phyloP scores from a whole-genome alignment of 345 rosid genomes.

The Orychophragmus violaceus region DNA sequence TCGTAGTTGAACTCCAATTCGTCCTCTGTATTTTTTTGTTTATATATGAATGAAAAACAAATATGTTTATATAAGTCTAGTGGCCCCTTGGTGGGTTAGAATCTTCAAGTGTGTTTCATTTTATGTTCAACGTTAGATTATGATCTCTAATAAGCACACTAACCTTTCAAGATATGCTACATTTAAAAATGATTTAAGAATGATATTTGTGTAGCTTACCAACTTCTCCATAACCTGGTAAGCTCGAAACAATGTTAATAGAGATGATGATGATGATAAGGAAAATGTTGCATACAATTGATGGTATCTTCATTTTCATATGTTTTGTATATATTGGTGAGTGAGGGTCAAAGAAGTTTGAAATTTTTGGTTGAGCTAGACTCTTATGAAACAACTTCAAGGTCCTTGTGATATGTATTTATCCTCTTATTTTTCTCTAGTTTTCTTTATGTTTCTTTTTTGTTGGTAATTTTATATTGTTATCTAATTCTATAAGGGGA shows the following conservation, averaged over 20 bases:
- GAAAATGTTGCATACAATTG: not conserved
- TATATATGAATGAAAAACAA: not conserved
- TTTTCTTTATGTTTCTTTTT: constrained; percentile 10
- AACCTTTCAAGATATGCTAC: not conserved
- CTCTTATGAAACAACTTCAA: not conserved
- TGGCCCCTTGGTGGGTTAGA: not conserved
- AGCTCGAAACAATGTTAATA: constrained; percentile 4
- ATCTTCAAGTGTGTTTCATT: not conserved
- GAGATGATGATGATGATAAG: constrained; percentile 7
- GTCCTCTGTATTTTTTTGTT: constrained; percentile 37
- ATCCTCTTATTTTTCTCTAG: not conserved
- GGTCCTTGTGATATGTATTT: not conserved
- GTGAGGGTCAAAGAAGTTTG: not conserved
- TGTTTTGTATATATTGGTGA: not conserved
- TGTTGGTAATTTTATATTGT: not conserved
- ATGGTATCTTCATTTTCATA: constrained; percentile 9
- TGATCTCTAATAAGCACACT: not conserved
- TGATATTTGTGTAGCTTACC: constrained; percentile 11
- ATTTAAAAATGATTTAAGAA: not conserved
- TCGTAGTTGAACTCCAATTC: constrained; percentile 58
- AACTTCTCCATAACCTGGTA: constrained; percentile 13
- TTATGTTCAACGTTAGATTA: not conserved
- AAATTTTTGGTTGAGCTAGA: not conserved
- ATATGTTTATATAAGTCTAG: not conserved
- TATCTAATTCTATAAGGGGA: not conserved